A percentile compares a stretch with the other conserved stretches of the same genome.
Evolutionary conservation across 495 filamentous ascomycete species (phyloP).

Genomic region (Bacidia rubella): DNA sequence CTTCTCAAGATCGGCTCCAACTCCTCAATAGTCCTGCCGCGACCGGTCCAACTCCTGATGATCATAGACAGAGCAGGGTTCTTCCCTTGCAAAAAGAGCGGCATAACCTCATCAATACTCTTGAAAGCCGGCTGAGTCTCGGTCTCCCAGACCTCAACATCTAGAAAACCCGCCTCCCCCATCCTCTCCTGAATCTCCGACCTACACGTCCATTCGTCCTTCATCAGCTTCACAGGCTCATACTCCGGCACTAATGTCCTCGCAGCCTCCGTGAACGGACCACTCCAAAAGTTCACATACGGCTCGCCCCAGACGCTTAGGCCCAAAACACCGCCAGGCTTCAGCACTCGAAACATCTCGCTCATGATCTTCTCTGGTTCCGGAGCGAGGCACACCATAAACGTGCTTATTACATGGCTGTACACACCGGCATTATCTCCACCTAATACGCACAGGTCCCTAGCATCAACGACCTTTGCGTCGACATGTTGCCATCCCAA

Average conservation of each 20-base stretch:
- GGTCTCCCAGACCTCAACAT: constrained; percentile 1
- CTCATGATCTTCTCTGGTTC: constrained; percentile 3
- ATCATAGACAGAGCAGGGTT: background rate
- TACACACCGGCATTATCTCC: background rate
- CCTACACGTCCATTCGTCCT: constrained; percentile 4
- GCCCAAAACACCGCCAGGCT: background rate
- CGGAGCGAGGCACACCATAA: constrained; percentile 9
- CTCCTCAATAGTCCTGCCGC: background rate
- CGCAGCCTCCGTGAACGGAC: constrained; percentile 5
- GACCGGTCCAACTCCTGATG: background rate
- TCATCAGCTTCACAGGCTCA: background rate
- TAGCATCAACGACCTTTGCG: background rate
- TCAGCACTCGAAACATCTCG: constrained; percentile 9
- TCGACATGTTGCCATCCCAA: constrained; percentile 1
- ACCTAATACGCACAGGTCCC: background rate
- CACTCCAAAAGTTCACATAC: background rate
- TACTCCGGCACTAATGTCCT: background rate
- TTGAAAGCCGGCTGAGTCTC: background rate
- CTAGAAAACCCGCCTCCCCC: background rate
- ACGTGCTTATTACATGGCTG: constrained; percentile 6
- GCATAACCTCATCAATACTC: background rate
- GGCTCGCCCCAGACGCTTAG: constrained; percentile 6
- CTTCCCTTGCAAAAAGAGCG: constrained; percentile 1
- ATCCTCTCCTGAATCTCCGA: background rate
- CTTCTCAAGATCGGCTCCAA: background rate